Conservation (phyloP, 441 rosid species). For the Populus hybrid region DNA sequence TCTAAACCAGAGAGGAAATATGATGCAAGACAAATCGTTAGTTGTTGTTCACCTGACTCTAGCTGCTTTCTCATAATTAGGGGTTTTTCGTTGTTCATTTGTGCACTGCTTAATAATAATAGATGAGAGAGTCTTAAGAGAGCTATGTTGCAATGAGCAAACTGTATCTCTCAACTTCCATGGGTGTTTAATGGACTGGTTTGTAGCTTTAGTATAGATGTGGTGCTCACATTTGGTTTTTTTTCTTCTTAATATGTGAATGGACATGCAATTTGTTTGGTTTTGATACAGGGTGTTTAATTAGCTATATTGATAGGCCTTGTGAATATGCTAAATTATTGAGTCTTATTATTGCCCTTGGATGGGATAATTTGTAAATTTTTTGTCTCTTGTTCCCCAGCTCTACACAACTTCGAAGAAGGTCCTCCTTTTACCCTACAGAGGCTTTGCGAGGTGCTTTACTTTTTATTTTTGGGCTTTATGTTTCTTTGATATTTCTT, state of each 20-base stretch:
- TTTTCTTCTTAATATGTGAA: no score
- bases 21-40: no score
- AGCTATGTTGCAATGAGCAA: neutral
- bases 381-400: slow-evolving; percentile 38
- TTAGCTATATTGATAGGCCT: neutral
- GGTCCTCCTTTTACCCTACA: slow-evolving; percentile 98
- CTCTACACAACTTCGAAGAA: slow-evolving; percentile 62
- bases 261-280: neutral
- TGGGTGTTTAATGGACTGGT: neutral
- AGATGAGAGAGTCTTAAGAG: neutral
- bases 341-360: neutral
- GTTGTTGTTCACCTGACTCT: no score
- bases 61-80: no score
- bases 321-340: neutral
- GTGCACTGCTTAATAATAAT: no score
- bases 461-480: neutral
- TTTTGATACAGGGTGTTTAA: slow-evolving; percentile 2
- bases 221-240: neutral
- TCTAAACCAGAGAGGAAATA: no score
- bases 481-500: neutral
- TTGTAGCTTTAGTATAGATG: neutral
- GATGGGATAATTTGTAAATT: slow-evolving; percentile 7
- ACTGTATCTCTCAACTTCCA: neutral
- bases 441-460: slow-evolving; percentile 82
- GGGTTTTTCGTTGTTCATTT: no score